Evolutionary conservation across 352 stramenopile species (phyloP).

Genomic region (Thalassiosira hispida): DNA sequence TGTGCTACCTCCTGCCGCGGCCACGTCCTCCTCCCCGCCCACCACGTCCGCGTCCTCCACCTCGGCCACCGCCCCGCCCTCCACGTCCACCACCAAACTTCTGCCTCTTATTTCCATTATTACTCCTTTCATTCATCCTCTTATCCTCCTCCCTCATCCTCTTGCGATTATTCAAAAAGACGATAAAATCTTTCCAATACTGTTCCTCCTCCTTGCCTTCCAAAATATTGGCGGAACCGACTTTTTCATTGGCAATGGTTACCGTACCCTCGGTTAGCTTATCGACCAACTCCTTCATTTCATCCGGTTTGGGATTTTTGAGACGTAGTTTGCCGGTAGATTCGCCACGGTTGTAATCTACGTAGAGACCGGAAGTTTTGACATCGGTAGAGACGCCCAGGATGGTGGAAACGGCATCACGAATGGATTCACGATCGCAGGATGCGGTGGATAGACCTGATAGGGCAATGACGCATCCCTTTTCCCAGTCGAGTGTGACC

Average conservation of each 20-base stretch:
- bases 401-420: slow-evolving; percentile 60
- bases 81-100: slow-evolving; percentile 11
- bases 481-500: slow-evolving; percentile 71
- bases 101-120: slow-evolving; percentile 38
- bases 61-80: neutral
- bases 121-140: slow-evolving; percentile 55
- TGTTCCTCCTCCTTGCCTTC: slow-evolving; percentile 82
- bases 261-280: slow-evolving; percentile 74
- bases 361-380: slow-evolving; percentile 77
- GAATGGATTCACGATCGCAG: slow-evolving; percentile 78
- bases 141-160: slow-evolving; percentile 64
- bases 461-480: slow-evolving; percentile 77
- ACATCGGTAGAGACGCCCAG: slow-evolving; percentile 65
- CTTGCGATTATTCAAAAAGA: slow-evolving; percentile 78
- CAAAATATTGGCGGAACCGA: slow-evolving; percentile 65
- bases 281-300: slow-evolving; percentile 64
- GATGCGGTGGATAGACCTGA: slow-evolving; percentile 61
- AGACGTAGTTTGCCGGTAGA: slow-evolving; percentile 73
- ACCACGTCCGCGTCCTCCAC: slow-evolving; percentile 7
- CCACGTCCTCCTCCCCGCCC: slow-evolving; percentile 9
- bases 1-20: slow-evolving; percentile 13
- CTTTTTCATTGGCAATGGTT: slow-evolving; percentile 62
- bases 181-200: slow-evolving; percentile 80
- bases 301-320: slow-evolving; percentile 49
- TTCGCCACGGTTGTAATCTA: slow-evolving; percentile 77